Conservation (phyloP, 2,329 filamentous ascomycete species). For the Cercospora zeae-maydis region DNA sequence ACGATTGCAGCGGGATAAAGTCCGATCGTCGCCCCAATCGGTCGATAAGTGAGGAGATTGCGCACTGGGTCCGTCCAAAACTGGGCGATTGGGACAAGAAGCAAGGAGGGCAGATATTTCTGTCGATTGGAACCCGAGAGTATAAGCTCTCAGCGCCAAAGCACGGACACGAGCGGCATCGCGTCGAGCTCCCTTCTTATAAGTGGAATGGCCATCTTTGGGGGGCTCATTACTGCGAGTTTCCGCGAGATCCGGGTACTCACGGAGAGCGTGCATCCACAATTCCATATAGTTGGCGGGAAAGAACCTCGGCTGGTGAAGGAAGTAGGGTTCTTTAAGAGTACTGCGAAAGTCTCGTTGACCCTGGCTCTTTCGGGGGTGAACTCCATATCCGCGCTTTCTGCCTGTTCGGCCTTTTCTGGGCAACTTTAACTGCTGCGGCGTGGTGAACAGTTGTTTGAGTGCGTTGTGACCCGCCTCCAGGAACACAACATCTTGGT, state of each 20-base stretch:
- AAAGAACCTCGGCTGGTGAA: not conserved
- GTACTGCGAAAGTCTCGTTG: not conserved
- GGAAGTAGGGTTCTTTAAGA: not conserved
- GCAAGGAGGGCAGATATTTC: not conserved
- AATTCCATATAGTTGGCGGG: not conserved
- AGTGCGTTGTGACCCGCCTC: not conserved
- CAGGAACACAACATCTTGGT: not conserved
- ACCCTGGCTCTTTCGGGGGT: not conserved
- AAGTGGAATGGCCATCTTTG: not conserved
- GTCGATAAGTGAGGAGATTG: not conserved
- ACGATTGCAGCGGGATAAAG: not conserved
- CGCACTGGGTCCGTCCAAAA: not conserved
- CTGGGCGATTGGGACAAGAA: not conserved
- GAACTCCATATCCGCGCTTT: not conserved
- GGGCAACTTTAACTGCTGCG: not conserved
- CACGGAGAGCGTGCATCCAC: not conserved
- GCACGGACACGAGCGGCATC: not conserved
- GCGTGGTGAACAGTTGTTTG: not conserved
- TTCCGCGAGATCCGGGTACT: not conserved
- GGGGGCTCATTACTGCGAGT: not conserved
- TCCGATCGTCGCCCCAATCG: not conserved
- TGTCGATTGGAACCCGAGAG: not conserved
- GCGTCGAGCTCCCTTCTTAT: not conserved
- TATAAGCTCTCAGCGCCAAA: not conserved
- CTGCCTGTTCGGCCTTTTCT: not conserved